Base-by-base conservation (phyloP, 441 rosid species). In the Erodium chrysanthum region DNA sequence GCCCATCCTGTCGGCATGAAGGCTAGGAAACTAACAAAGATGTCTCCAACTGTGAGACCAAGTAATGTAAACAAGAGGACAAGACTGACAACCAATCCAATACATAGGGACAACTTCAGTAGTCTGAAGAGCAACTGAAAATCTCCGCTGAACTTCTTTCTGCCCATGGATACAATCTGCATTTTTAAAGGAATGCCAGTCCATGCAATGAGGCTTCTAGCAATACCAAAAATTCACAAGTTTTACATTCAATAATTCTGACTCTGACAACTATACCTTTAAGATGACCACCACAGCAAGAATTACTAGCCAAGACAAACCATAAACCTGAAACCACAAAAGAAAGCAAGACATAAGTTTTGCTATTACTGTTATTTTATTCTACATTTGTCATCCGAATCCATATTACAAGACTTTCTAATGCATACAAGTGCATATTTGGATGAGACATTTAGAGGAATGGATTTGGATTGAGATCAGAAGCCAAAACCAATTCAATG, bases 121-220 rank as follows among this genome's bases (percentile, higher is more conserved):
- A 95, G 88, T 78, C 99, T 82, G 85, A 95, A 95, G 92, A 95
- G 84, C 48, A 95, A 86, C 80, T 95, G 99, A 73, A 91, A 95
- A 81, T 95, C 99, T 8, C 95, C 99, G 52, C 97, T 88, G 77
- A 95, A 92, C 73, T 82, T 95, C 87, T 86, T 95, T 77, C 98
- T 84, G 15, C 99, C 99, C 97, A 88, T 85, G 23, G 97, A 92
- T 5, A 90, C 95, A 48, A 91, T 87, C 96, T 89, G 89, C 83
- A 74, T 69, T 64, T 48, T 11, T 12, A 67, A 71, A 65, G 21
- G 46, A 60, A 50, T 48, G 35, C 29, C 23, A 0, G 46, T 68
- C 11, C 18, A 33, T 67, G 15, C 64, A 17, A 5, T 50, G 63
- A 54, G 7, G 22, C 18, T 70, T 22, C 46, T 61, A 58, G 27